A percentile compares a stretch with the other conserved stretches of the same genome.
Evolutionary conservation across 164 flowering plant genomes (phyloP).

Genomic region (Amborella trichopoda): DNA sequence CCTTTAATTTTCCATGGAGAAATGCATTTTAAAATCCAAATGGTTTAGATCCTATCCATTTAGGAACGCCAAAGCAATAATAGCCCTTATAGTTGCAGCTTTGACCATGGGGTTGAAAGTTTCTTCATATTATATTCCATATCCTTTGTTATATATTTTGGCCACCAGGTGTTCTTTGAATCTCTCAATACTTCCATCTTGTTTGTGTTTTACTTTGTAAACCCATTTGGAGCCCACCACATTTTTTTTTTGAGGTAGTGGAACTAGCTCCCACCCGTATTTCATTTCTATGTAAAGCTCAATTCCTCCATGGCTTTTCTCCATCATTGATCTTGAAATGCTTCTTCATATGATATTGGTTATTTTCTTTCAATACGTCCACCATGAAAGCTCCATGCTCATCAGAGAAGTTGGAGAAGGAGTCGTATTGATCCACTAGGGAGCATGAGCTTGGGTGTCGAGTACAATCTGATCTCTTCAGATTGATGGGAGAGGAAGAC

Average conservation of each 20-base stretch:
- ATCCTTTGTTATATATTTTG: neutral
- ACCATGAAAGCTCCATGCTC: too few species aligned
- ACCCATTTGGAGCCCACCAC: neutral
- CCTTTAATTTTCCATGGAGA: neutral
- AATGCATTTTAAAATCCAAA: neutral
- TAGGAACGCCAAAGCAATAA: neutral
- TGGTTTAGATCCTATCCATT: neutral
- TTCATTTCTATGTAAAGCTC: neutral
- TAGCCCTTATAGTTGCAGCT: neutral
- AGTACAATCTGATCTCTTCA: too few species aligned
- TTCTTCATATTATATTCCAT: neutral
- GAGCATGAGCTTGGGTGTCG: too few species aligned
- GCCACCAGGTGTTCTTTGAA: neutral
- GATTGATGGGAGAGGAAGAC: too few species aligned
- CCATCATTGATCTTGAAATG: neutral
- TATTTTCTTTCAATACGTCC: too few species aligned
- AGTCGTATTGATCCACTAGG: too few species aligned
- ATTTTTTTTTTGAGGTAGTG: neutral
- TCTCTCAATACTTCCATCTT: neutral
- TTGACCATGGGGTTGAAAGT: neutral
- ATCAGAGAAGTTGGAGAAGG: too few species aligned
- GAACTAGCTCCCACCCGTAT: neutral
- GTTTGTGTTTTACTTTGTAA: neutral
- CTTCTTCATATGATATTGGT: too few species aligned
- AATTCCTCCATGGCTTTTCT: neutral